A percentile compares a stretch with the other conserved stretches of the same genome.
phyloP scores from a whole-genome alignment of 2,329 filamentous ascomycete species.

The Aspergillus niger region DNA sequence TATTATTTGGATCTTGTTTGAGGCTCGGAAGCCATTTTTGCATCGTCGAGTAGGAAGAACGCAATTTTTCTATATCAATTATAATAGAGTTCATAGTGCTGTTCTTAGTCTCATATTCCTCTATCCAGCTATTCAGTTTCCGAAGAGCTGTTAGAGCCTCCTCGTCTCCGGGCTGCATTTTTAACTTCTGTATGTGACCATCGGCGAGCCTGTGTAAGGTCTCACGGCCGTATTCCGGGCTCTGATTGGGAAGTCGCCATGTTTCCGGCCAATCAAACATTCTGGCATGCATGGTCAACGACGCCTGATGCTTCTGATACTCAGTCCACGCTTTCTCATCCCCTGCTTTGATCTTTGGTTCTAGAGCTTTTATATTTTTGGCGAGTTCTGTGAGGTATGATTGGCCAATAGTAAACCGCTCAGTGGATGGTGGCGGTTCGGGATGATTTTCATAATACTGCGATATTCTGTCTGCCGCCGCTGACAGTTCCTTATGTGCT shows the following conservation, averaged over 20 bases:
- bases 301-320: too few species aligned
- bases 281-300: too few species aligned
- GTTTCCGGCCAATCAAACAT: background rate
- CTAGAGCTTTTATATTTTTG: background rate
- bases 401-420: too few species aligned
- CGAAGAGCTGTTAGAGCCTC: background rate
- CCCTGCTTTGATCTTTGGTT: too few species aligned
- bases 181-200: background rate
- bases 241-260: background rate
- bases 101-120: background rate
- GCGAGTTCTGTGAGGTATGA: background rate
- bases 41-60: background rate
- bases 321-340: background rate
- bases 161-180: background rate
- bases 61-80: background rate
- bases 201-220: background rate
- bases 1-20: background rate
- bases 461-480: rapidly evolving
- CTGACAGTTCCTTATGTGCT: background rate
- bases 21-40: background rate
- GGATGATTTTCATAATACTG: background rate
- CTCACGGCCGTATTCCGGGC: rapidly evolving
- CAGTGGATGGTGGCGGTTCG: rapidly evolving
- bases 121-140: background rate
- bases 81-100: background rate